Evolutionary conservation across 1,284 basidiomycete species (phyloP).

Genomic region (Trichosporon coremiiforme): DNA sequence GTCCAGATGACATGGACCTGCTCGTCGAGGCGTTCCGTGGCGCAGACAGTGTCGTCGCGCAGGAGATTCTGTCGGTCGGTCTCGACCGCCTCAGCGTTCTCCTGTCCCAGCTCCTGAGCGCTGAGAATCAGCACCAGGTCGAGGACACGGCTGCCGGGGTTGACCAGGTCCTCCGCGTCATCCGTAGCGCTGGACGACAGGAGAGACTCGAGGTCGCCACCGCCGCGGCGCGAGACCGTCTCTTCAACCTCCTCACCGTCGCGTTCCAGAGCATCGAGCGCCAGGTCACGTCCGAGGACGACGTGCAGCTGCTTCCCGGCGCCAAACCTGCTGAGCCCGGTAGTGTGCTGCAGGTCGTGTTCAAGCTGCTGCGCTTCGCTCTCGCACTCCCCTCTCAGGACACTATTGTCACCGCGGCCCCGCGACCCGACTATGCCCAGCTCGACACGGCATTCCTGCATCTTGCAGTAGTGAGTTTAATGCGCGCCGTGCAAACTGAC

Average conservation of each 20-base stretch:
- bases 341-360: conserved; percentile 37
- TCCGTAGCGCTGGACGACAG: conserved; percentile 36
- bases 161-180: conserved; percentile 47
- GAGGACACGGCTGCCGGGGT: conserved; percentile 36
- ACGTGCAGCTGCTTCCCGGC: conserved; percentile 37
- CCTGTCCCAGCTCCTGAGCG: conserved; percentile 42
- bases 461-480: conserved; percentile 39
- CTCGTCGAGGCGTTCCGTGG: conserved; percentile 52
- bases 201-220: conserved; percentile 26
- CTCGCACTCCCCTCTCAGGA: conserved; percentile 40
- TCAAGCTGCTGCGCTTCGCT: conserved; percentile 44
- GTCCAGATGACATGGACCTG: conserved; percentile 51
- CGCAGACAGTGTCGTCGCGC: conserved; percentile 46
- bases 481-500: not conserved
- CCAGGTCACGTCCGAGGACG: conserved; percentile 36
- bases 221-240: conserved; percentile 40
- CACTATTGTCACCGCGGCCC: conserved; percentile 29
- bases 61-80: conserved; percentile 49
- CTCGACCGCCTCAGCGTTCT: conserved; percentile 45
- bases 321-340: conserved; percentile 39
- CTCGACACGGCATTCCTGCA: conserved; percentile 42
- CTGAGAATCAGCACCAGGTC: conserved; percentile 42
- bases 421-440: conserved; percentile 46
- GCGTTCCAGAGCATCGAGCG: conserved; percentile 48
- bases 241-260: conserved; percentile 45